Base-by-base conservation (phyloP, 2,329 filamentous ascomycete genomes). In the Shiraia bambusicola region DNA sequence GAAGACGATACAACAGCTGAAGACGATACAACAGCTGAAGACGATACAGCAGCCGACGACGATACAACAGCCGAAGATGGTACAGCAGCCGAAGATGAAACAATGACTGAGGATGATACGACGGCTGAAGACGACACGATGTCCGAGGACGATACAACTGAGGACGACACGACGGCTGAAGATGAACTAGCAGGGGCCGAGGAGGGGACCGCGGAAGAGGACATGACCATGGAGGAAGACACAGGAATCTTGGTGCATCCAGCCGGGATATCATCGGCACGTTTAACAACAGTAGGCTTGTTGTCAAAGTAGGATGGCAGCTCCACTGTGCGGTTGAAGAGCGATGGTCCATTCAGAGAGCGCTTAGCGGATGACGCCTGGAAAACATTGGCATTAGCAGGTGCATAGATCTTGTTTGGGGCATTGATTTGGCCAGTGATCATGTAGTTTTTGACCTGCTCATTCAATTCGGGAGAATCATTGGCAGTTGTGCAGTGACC, bases 401-500 rank as follows among this genome's bases (percentile, higher is more conserved):
- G 33, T 3, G 12, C n/a, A 13, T 42, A 42, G 28, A 36, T 19
- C 27, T 35, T 30, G 5, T 32, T 22, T 6, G 12, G 19, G 2
- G 19, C 9, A 6, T 33, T 27, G 13, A 42, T 31, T 3, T 13
- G 14, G 9, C 22, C 39, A 13, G 25, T 25, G 29, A 13, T 11
- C n/a, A 38, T 28, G 17, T 43, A 43, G 11, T 26, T 26, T 24
- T 17, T 25, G 35, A 38, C 24, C 24, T 16, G 15, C 2, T n/a
- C 16, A 12, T 43, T 19, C 10, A 43, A n/a, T 5, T 43, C 40
- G 3, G 12, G n/a, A 2, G 40, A 43, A 2, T 9, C 9, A 15
- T 43, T 30, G 5, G 11, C 12, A 13, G 16, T 34, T 22, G 40
- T 25, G 35, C 40, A 43, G 25, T 43, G 40, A 25, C 40, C 34